phyloP scores from a whole-genome alignment of 495 filamentous ascomycete species.

The Trichocladium antarcticum region DNA sequence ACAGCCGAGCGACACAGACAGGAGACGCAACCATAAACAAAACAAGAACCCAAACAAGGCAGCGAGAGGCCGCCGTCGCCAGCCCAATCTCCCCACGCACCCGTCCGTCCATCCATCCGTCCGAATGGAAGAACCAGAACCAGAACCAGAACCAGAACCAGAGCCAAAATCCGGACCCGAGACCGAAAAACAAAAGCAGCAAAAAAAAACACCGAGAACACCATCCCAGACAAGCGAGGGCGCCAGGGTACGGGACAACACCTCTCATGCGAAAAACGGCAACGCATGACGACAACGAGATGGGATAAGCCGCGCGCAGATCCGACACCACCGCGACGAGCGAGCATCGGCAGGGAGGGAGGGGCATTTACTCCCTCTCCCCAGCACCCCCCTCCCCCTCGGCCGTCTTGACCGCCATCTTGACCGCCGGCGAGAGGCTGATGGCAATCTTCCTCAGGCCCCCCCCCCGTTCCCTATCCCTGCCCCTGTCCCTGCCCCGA shows the following conservation, averaged over 20 bases:
- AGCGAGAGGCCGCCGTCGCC: not conserved
- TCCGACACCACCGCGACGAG: not conserved
- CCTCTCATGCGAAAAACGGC: not conserved
- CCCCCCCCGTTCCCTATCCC: not conserved
- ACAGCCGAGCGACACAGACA: too few relatives aligned
- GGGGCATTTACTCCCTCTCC: not conserved
- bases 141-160: too few relatives aligned
- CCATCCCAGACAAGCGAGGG: not conserved
- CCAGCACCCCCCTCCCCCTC: not conserved
- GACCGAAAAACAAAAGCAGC: not conserved
- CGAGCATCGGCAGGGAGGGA: too few relatives aligned
- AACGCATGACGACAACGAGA: too few relatives aligned
- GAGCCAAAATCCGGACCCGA: too few relatives aligned
- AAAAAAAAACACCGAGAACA: not conserved
- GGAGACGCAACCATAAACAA: not conserved
- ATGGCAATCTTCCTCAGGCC: constrained; percentile 35
- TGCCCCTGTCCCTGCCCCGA: too few relatives aligned
- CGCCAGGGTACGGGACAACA: not conserved
- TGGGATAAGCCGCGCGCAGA: not conserved
- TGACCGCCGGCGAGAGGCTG: constrained; percentile 32
- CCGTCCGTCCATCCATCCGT: not conserved
- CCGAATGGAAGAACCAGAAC: not conserved
- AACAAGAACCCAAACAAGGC: not conserved
- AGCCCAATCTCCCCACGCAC: too few relatives aligned
- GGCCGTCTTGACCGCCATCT: constrained; percentile 3